Evolutionary conservation across 495 filamentous ascomycete species (phyloP).

Genomic region (Ascodesmis nigricans): DNA sequence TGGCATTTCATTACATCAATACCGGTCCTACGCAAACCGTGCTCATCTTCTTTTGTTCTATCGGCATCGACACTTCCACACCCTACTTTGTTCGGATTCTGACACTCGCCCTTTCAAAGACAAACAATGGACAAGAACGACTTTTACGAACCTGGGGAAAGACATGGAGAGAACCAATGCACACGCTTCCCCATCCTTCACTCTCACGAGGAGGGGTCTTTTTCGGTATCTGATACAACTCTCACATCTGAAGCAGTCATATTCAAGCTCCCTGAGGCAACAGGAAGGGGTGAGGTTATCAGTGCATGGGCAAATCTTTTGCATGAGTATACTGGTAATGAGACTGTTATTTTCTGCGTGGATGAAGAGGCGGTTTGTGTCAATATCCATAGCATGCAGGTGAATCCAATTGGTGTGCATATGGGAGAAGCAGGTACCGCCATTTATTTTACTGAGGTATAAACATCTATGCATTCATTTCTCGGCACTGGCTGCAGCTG

Average conservation of each 20-base stretch:
- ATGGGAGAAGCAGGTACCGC: constrained; percentile 8
- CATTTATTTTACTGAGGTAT: constrained; percentile 11
- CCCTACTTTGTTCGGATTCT: no score
- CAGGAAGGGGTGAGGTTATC: constrained; percentile 16
- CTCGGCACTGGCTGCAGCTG: no score
- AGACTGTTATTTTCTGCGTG: constrained; percentile 23
- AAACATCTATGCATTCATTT: constrained; percentile 14
- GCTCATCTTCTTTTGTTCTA: no score
- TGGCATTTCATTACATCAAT: no score
- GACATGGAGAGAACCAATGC: constrained; percentile 3
- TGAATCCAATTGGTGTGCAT: constrained; percentile 14
- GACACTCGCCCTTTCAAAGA: no score
- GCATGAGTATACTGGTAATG: constrained; percentile 23
- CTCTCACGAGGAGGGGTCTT: no score
- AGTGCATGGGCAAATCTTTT: constrained; percentile 26
- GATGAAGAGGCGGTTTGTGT: constrained; percentile 22
- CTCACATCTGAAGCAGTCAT: neutral
- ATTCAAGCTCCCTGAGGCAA: constrained; percentile 4
- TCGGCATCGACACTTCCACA: no score
- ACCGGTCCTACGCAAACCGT: no score
- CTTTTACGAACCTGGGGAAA: no score
- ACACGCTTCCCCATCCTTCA: constrained; percentile 15
- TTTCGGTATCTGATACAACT: no score
- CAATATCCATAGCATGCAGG: constrained; percentile 18
- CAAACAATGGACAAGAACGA: no score